Base-by-base conservation (phyloP, 164 flowering plant genomes). In the Vitis cinerea region DNA sequence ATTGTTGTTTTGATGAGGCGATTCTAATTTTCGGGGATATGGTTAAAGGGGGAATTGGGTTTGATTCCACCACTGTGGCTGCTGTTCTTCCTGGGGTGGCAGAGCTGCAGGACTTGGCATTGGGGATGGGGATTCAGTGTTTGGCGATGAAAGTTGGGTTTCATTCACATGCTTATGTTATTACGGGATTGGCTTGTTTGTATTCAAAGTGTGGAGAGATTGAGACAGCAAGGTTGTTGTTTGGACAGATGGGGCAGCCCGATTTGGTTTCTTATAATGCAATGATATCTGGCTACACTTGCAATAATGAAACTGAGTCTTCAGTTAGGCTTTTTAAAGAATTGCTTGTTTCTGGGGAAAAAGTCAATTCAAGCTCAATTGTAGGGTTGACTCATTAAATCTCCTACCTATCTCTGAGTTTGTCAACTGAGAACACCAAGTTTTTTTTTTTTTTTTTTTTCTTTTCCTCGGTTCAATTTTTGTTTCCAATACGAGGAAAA, bases 251-350 rank as follows among this genome's bases (percentile, higher is more conserved):
- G 67, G 67, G 30, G 53, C 59, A 63, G 59, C 95, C 92, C 5
- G 99, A 94, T 80, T 81, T 92, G 80, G 65, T 93, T 65, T 80
- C 92, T 58, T 86, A 75, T 75, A 94, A 94, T 77, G 97, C 98
- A 12, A 84, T 94, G 89, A 88, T 94, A 59, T 83, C 94, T 60
- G 95, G 94, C 67, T 94, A 77, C 69, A 79, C 92, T 50, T 79
- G 67, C 66, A 93, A 87, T 70, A 77, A 81, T 61, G 83, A 92
- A 58, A 80, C 70, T 9, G 87, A 72, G 19, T 76, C 74, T 63
- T 75, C 99, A 0, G 70, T 91, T 37, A 72, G 64, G 67, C 69
- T 90, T 8, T 88, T 94, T 37, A 80, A 64, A 60, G 81, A 85
- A 55, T 67, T 91, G 75, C 75, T 87, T 23, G 53, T 11, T 72